phyloP scores from a whole-genome alignment of 2,329 filamentous ascomycete genomes.

The Zymoseptoria crescenta region DNA sequence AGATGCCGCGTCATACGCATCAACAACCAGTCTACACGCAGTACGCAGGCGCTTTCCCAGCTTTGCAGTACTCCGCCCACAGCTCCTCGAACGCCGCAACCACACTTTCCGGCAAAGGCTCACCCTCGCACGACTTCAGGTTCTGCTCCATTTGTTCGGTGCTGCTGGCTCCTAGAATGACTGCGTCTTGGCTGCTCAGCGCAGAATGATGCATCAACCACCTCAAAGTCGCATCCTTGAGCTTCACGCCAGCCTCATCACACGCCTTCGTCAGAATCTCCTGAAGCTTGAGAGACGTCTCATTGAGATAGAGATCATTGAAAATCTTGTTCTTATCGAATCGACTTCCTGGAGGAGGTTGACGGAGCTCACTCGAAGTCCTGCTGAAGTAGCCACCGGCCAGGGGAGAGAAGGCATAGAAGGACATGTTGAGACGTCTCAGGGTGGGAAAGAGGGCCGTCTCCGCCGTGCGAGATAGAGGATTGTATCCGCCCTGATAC shows the following conservation, averaged over 20 bases:
- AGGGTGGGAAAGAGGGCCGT: constrained; percentile 36
- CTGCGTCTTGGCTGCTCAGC: constrained; percentile 30
- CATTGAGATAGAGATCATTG: constrained; percentile 36
- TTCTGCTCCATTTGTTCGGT: constrained; percentile 28
- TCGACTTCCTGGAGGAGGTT: constrained; percentile 16
- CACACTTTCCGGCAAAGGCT: constrained; percentile 19
- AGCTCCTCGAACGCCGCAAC: constrained; percentile 17
- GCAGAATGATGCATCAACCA: constrained; percentile 41
- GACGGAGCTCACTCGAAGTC: constrained; percentile 31
- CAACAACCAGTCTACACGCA: constrained; percentile 6
- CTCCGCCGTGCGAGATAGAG: constrained; percentile 1
- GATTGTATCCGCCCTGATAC: constrained; percentile 9
- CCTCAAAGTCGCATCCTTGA: constrained; percentile 38
- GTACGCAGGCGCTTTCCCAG: constrained; percentile 13
- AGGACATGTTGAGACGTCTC: constrained; percentile 36
- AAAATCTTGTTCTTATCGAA: constrained; percentile 28
- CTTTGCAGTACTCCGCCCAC: constrained; percentile 13
- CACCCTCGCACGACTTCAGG: constrained; percentile 21
- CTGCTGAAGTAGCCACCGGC: constrained; percentile 34
- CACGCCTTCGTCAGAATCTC: constrained; percentile 31
- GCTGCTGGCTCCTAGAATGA: constrained; percentile 34
- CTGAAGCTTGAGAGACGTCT: constrained; percentile 37
- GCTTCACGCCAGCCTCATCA: constrained; percentile 33
- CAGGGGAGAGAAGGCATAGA: constrained; percentile 35
- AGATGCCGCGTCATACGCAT: not conserved